A percentile compares a stretch with the other conserved stretches of the same genome.
phyloP scores from a whole-genome alignment of 2,329 filamentous ascomycete species.

The Allantophomopsis lycopodina region DNA sequence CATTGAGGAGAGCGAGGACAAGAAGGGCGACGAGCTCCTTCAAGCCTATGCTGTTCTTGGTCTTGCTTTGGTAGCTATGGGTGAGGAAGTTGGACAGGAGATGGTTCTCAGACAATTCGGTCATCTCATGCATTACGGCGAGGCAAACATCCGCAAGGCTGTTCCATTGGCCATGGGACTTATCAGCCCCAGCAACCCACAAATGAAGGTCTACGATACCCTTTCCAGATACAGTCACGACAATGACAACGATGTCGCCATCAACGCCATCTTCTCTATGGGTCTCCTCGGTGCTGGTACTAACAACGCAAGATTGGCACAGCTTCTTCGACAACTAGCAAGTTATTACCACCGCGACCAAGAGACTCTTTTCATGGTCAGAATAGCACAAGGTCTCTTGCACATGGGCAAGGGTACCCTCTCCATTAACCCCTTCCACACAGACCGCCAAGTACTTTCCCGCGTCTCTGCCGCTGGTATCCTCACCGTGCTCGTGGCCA shows the following conservation, averaged over 20 bases:
- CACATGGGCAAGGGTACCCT: constrained; percentile 99
- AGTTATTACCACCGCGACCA: constrained; percentile 98
- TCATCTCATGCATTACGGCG: constrained; percentile 98
- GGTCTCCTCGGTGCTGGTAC: constrained; percentile 91
- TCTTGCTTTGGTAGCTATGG: constrained; percentile 91
- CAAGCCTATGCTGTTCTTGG: constrained; percentile 95
- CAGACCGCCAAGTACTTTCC: constrained; percentile 89
- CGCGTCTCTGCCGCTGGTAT: constrained; percentile 81
- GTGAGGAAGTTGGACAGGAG: constrained; percentile 94
- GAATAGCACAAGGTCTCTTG: constrained; percentile 90
- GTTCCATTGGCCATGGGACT: constrained; percentile 95
- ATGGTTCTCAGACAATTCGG: constrained; percentile 98
- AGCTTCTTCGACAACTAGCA: constrained; percentile 84
- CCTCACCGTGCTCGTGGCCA: constrained; percentile 76
- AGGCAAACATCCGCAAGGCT: constrained; percentile 90
- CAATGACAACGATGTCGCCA: constrained; percentile 94
- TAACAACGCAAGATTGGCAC: constrained; percentile 92
- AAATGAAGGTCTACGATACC: constrained; percentile 99
- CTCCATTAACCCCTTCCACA: constrained; percentile 97
- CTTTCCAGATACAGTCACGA: constrained; percentile 96
- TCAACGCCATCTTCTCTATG: constrained; percentile 99
- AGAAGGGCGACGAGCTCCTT: constrained; percentile 88
- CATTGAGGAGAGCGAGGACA: constrained; percentile 85
- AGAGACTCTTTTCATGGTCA: constrained; percentile 96
- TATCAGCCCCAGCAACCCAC: constrained; percentile 92